Evolutionary conservation across 2,329 filamentous ascomycete species (phyloP).

Genomic region (Lasiodiplodia citricola): DNA sequence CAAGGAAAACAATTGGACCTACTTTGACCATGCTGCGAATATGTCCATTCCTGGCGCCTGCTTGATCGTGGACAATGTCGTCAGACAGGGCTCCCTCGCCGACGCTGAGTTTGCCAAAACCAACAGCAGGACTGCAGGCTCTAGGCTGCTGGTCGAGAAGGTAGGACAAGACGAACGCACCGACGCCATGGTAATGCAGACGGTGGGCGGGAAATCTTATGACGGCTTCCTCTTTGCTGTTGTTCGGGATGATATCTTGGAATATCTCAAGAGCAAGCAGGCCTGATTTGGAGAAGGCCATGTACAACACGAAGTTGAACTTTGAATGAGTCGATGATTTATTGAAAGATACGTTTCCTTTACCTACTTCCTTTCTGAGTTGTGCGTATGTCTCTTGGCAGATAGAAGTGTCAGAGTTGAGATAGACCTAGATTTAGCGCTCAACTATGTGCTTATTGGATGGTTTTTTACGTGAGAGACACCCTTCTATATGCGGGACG

Average conservation of each 20-base stretch:
- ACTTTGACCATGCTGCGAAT: constrained; percentile 52
- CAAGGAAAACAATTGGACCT: constrained; percentile 56
- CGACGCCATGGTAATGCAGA: constrained; percentile 52
- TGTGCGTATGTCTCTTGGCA: not conserved
- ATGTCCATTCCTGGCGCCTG: constrained; percentile 48
- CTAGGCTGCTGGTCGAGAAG: constrained; percentile 48
- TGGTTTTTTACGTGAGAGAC: too few species aligned
- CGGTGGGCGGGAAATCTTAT: constrained; percentile 54
- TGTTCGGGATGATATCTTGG: constrained; percentile 35
- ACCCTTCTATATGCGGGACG: too few species aligned
- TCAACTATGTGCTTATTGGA: too few species aligned
- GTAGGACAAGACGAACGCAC: constrained; percentile 50
- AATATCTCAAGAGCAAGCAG: constrained; percentile 10
- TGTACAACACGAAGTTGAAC: not conserved
- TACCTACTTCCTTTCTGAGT: not conserved
- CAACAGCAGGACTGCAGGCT: constrained; percentile 39
- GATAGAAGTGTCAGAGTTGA: not conserved
- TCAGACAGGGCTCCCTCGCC: constrained; percentile 48
- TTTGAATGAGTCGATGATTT: not conserved
- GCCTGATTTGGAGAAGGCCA: not conserved
- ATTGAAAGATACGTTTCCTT: not conserved
- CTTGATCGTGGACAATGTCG: constrained; percentile 60
- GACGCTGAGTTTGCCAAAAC: constrained; percentile 32
- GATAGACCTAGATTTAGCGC: too few species aligned
- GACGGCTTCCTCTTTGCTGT: constrained; percentile 53